Conservation (phyloP, 2,329 filamentous ascomycete genomes). For the Thielaviopsis ethacetica region DNA sequence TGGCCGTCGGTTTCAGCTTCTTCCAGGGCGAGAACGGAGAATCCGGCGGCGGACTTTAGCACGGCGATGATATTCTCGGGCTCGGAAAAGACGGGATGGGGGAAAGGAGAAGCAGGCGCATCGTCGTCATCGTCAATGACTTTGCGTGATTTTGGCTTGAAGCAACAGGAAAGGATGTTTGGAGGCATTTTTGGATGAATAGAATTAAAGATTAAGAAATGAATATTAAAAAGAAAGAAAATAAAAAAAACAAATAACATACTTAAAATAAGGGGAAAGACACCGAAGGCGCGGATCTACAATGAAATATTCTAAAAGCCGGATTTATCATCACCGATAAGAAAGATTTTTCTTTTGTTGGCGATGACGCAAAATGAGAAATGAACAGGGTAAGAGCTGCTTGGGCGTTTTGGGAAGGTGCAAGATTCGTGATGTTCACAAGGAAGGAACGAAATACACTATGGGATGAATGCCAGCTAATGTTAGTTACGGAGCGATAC, state of each 20-base stretch:
- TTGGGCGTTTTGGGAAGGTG: neutral
- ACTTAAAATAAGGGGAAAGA: too few relatives aligned
- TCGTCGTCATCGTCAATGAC: neutral
- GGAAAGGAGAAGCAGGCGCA: neutral
- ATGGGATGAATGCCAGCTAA: too few relatives aligned
- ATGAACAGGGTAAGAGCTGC: neutral
- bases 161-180: neutral
- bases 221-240: too few relatives aligned
- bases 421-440: neutral
- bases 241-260: neutral
- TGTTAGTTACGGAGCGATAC: too few relatives aligned
- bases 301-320: too few relatives aligned
- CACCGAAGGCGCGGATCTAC: too few relatives aligned
- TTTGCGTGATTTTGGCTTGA: neutral
- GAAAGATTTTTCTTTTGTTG: neutral
- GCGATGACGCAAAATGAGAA: neutral
- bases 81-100: neutral
- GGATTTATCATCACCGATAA: neutral
- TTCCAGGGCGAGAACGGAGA: neutral
- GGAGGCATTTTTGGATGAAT: neutral
- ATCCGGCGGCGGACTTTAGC: neutral
- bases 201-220: neutral
- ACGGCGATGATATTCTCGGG: neutral
- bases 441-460: neutral
- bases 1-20: slow-evolving; percentile 11